Evolutionary conservation across 768 basidiomycete genomes (phyloP).

Genomic region (Suillus hirtellus): DNA sequence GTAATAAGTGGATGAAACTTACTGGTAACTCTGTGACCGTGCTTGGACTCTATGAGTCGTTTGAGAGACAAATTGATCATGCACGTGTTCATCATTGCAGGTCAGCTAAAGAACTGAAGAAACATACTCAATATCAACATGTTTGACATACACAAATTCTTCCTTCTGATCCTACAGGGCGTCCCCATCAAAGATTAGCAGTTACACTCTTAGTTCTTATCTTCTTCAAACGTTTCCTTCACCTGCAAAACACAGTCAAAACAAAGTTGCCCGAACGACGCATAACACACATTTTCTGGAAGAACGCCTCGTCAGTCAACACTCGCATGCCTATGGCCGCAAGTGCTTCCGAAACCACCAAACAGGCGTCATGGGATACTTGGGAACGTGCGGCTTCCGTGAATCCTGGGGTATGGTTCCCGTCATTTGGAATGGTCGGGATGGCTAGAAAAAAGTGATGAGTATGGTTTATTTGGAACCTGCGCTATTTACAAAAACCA

Average conservation of each 20-base stretch:
- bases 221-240: conserved; percentile 44
- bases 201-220: conserved; percentile 22
- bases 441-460: too few species aligned
- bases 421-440: too few species aligned
- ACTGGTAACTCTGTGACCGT: not conserved
- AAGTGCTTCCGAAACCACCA: conserved; percentile 65
- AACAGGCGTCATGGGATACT: conserved; percentile 58
- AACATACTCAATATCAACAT: not conserved
- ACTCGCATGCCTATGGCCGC: conserved; percentile 64
- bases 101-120: not conserved
- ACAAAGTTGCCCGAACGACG: not conserved
- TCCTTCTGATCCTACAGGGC: not conserved
- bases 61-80: not conserved
- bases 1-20: not conserved
- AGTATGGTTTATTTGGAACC: too few species aligned
- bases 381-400: conserved; percentile 55
- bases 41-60: not conserved
- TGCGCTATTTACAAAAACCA: too few species aligned
- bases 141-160: not conserved
- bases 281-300: conserved; percentile 43
- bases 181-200: not conserved
- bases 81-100: not conserved
- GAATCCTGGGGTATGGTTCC: too few species aligned
- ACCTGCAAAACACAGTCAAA: conserved; percentile 32
- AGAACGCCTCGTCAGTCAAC: conserved; percentile 61